These are phyloP conservation scores for Peronospora belbahrii DNA, from an alignment of 352 stramenopile species.

Conservation along the genomic window DNA sequence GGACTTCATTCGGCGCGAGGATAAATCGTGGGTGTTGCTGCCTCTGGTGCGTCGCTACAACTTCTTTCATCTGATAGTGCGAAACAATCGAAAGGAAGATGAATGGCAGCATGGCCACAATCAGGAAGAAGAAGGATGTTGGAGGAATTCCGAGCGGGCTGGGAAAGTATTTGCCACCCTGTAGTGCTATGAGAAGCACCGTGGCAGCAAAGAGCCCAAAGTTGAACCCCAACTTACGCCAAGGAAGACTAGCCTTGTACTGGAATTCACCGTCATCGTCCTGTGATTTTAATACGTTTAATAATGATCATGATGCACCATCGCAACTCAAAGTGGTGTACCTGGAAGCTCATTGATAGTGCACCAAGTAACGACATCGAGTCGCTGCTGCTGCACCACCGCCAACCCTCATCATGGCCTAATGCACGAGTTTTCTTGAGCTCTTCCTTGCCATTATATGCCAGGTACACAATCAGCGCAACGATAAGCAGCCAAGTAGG, in stretches of 20 bases:
- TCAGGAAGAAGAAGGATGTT: slow-evolving; percentile 76
- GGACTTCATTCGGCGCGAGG: slow-evolving; percentile 35
- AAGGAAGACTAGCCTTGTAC: slow-evolving; percentile 32
- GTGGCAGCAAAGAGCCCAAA: slow-evolving; percentile 73
- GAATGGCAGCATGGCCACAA: slow-evolving; percentile 40
- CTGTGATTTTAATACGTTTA: slow-evolving; percentile 4
- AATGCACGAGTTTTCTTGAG: slow-evolving; percentile 71
- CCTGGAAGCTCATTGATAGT: slow-evolving; percentile 23
- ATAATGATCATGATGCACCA: not conserved
- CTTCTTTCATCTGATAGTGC: slow-evolving; percentile 46
- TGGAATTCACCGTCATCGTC: slow-evolving; percentile 22
- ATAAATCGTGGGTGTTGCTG: slow-evolving; percentile 36
- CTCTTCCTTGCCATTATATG: slow-evolving; percentile 63
- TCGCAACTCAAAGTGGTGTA: not conserved
- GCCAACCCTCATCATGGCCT: slow-evolving; percentile 70
- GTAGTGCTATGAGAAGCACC: slow-evolving; percentile 82
- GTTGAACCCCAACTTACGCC: slow-evolving; percentile 61
- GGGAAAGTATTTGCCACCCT: slow-evolving; percentile 78
- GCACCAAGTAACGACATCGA: slow-evolving; percentile 26
- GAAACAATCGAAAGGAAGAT: slow-evolving; percentile 68
- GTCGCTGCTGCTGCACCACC: slow-evolving; percentile 24
- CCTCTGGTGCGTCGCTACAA: slow-evolving; percentile 28
- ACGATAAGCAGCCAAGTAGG: slow-evolving; percentile 71
- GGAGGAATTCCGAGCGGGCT: slow-evolving; percentile 86
- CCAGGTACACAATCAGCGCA: slow-evolving; percentile 77